Conservation (phyloP, 2,329 filamentous ascomycete genomes). For the Ceratocystis lukuohia region DNA sequence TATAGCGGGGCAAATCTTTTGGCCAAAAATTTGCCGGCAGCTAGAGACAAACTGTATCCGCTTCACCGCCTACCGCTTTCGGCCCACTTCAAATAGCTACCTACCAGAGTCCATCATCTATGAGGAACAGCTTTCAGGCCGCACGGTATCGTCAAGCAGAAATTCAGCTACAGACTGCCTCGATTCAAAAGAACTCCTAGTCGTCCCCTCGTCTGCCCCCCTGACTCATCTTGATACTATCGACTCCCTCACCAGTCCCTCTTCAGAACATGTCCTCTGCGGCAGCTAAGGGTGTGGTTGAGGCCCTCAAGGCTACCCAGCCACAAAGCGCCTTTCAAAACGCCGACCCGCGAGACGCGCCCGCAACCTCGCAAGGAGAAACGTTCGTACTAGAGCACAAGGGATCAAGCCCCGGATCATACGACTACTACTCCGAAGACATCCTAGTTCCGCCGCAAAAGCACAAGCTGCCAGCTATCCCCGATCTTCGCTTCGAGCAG, state of each 20-base stretch:
- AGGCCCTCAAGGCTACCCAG: conserved; percentile 19
- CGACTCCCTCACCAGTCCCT: background rate
- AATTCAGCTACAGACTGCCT: background rate
- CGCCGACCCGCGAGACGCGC: conserved; percentile 17
- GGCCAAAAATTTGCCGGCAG: background rate
- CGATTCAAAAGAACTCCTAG: background rate
- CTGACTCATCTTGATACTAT: background rate
- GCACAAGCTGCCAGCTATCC: conserved; percentile 48
- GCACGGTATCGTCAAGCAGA: background rate
- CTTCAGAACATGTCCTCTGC: conserved; percentile 10
- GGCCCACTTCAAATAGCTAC: background rate
- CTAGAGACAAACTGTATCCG: background rate
- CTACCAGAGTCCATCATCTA: background rate
- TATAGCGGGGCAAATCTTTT: background rate
- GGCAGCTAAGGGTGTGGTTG: conserved; percentile 15
- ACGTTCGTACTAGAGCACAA: conserved; percentile 13
- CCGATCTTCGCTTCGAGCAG: conserved; percentile 92
- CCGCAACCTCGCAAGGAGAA: conserved; percentile 16
- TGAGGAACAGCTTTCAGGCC: background rate
- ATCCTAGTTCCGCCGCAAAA: conserved; percentile 44
- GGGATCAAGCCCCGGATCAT: conserved; percentile 28
- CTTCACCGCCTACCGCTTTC: conserved; percentile 4
- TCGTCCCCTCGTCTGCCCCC: background rate
- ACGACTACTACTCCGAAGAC: conserved; percentile 56
- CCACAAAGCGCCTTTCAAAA: conserved; percentile 18